Conservation (phyloP, 345 rosid genomes). For the Corchorus olitorius region DNA sequence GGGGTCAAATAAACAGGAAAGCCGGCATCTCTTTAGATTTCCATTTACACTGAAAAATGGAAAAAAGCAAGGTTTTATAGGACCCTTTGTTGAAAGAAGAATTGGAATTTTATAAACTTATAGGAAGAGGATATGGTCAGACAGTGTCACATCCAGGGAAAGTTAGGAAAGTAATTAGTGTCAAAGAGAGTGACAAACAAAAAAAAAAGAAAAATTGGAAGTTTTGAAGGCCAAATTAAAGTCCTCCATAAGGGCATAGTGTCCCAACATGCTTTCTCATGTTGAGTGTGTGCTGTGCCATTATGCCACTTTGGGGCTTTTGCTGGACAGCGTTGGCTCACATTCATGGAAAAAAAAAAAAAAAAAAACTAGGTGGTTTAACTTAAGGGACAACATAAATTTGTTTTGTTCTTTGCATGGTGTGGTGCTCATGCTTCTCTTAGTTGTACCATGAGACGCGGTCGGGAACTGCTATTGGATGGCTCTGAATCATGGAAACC, state of each 20-base stretch:
- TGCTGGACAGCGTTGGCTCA: constrained; percentile 24
- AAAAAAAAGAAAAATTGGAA: constrained; percentile 18
- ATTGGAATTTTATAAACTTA: neutral
- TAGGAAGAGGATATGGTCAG: constrained; percentile 29
- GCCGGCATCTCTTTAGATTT: neutral
- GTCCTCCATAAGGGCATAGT: constrained; percentile 10
- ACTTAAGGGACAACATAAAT: neutral
- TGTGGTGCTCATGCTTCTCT: constrained; percentile 37
- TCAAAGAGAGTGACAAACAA: constrained; percentile 14
- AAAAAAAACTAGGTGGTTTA: constrained; percentile 17
- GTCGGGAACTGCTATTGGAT: constrained; percentile 32
- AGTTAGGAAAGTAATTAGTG: constrained; percentile 16
- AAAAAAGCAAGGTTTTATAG: constrained; percentile 10
- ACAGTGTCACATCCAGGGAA: constrained; percentile 39
- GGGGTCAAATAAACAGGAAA: neutral
- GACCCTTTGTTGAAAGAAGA: constrained; percentile 1
- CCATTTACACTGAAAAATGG: constrained; percentile 11
- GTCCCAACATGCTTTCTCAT: constrained; percentile 34
- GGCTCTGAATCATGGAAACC: constrained; percentile 34
- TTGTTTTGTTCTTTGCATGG: constrained; percentile 4
- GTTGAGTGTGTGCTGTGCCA: constrained; percentile 46
- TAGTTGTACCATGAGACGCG: constrained; percentile 65
- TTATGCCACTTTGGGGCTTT: constrained; percentile 28
- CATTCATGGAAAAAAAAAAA: constrained; percentile 20
- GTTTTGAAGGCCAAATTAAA: constrained; percentile 14